These are phyloP conservation scores for Paraphaeosphaeria sporulosa DNA, from an alignment of 2,329 filamentous ascomycete genomes.

Conservation along the genomic window DNA sequence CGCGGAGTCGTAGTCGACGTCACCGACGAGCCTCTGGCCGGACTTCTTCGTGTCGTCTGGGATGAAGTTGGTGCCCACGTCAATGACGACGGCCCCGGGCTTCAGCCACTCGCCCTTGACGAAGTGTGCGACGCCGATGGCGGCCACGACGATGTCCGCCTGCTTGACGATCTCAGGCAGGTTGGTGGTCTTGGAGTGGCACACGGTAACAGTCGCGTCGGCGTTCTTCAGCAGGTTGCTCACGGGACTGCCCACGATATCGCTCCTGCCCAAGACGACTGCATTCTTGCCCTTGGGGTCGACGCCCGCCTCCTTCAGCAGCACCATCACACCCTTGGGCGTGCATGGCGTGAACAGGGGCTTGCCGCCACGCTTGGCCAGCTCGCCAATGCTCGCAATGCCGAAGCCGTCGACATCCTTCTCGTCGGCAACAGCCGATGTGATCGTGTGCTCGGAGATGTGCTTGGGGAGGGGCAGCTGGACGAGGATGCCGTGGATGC, in stretches of 20 bases:
- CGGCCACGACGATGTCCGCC: slow-evolving; percentile 90
- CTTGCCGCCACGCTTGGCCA: slow-evolving; percentile 91
- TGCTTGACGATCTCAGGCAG: slow-evolving; percentile 77
- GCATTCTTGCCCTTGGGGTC: slow-evolving; percentile 89
- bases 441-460: slow-evolving; percentile 89
- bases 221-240: slow-evolving; percentile 95
- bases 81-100: slow-evolving; percentile 92
- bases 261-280: slow-evolving; percentile 91
- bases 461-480: slow-evolving; percentile 90
- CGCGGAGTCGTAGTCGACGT: slow-evolving; percentile 90
- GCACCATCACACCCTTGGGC: slow-evolving; percentile 94
- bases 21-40: slow-evolving; percentile 88
- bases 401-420: slow-evolving; percentile 99
- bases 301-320: slow-evolving; percentile 84
- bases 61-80: slow-evolving; percentile 97
- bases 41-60: slow-evolving; percentile 90
- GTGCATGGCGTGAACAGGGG: slow-evolving; percentile 95
- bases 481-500: slow-evolving; percentile 90
- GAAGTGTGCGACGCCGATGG: slow-evolving; percentile 86
- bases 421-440: slow-evolving; percentile 86
- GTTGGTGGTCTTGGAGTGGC: slow-evolving; percentile 85
- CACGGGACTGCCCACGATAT: slow-evolving; percentile 96
- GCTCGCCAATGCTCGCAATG: slow-evolving; percentile 90
- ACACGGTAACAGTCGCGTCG: slow-evolving; percentile 94
- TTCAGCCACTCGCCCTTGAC: slow-evolving; percentile 97